A percentile compares a stretch with the other conserved stretches of the same genome.
phyloP scores from a whole-genome alignment of 2,329 filamentous ascomycete genomes.

The Microsporum ferrugineum region DNA sequence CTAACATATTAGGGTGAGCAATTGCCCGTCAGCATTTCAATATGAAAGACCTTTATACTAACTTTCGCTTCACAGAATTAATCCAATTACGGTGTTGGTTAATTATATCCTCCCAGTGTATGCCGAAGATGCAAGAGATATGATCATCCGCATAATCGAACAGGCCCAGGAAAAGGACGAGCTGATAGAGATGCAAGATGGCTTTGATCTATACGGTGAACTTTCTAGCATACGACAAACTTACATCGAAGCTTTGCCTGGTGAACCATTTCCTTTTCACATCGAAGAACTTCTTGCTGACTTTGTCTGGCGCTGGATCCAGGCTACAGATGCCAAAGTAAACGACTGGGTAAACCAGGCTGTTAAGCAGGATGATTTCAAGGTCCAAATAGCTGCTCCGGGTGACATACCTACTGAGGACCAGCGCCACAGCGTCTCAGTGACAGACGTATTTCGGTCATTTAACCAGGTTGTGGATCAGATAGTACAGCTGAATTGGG shows the following conservation, averaged over 20 bases:
- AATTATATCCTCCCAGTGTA: conserved; percentile 80
- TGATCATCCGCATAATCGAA: conserved; percentile 70
- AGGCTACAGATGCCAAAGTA: conserved; percentile 65
- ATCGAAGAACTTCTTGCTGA: conserved; percentile 75
- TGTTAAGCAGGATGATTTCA: conserved; percentile 80
- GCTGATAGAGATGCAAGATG: conserved; percentile 79
- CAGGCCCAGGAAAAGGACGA: conserved; percentile 56
- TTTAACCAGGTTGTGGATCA: conserved; percentile 89
- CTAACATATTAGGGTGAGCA: conserved; percentile 64
- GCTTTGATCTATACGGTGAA: conserved; percentile 86
- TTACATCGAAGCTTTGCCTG: conserved; percentile 62
- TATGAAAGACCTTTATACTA: not conserved
- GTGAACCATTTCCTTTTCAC: conserved; percentile 66
- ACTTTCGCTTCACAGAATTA: conserved; percentile 34
- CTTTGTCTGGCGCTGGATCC: conserved; percentile 95
- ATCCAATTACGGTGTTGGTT: conserved; percentile 59
- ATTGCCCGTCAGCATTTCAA: not conserved
- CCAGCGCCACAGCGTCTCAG: conserved; percentile 81
- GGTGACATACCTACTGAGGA: conserved; percentile 59
- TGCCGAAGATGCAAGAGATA: conserved; percentile 74
- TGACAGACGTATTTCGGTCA: conserved; percentile 84
- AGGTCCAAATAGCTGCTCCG: conserved; percentile 55
- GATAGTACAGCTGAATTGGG: conserved; percentile 77
- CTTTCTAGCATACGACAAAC: conserved; percentile 74
- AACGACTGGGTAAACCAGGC: conserved; percentile 78